Conservation (phyloP, 805 yeast species). For the Candida glaebosa region DNA sequence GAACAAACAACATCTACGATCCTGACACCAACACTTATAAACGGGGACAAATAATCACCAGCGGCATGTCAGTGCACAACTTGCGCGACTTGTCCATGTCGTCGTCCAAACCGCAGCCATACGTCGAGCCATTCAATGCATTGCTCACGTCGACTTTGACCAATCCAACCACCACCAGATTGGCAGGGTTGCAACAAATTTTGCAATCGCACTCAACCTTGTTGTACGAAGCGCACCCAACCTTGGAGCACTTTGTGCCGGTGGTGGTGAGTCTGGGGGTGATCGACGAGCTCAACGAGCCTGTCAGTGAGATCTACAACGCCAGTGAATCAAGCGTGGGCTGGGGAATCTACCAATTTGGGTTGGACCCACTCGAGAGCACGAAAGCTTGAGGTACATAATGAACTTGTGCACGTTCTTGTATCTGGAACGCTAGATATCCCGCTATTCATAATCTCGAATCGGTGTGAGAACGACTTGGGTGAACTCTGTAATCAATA, state of each 20-base stretch:
- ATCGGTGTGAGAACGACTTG: too few relatives aligned
- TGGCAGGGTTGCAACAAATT: conserved; percentile 36
- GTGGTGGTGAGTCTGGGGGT: conserved; percentile 59
- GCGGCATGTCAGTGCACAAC: conserved; percentile 83
- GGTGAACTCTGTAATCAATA: too few relatives aligned
- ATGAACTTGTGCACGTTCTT: background rate
- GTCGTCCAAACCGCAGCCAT: conserved; percentile 29
- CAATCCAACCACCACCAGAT: conserved; percentile 22
- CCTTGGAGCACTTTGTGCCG: conserved; percentile 72
- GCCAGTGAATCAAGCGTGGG: conserved; percentile 49
- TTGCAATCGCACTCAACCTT: conserved; percentile 26
- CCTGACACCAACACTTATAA: conserved; percentile 19
- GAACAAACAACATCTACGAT: conserved; percentile 40
- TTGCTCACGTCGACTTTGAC: conserved; percentile 41
- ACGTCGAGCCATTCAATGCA: conserved; percentile 50
- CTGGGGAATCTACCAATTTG: conserved; percentile 66
- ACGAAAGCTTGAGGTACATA: background rate
- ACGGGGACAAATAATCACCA: conserved; percentile 49
- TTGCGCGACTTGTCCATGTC: conserved; percentile 48
- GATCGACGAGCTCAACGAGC: conserved; percentile 34
- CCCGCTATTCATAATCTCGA: too few relatives aligned
- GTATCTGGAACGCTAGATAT: too few relatives aligned
- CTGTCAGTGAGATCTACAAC: conserved; percentile 45
- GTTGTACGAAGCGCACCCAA: conserved; percentile 62
- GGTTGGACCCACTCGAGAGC: conserved; percentile 14